Conservation (phyloP, 2,329 filamentous ascomycete species). For the Beauveria brongniartii region DNA sequence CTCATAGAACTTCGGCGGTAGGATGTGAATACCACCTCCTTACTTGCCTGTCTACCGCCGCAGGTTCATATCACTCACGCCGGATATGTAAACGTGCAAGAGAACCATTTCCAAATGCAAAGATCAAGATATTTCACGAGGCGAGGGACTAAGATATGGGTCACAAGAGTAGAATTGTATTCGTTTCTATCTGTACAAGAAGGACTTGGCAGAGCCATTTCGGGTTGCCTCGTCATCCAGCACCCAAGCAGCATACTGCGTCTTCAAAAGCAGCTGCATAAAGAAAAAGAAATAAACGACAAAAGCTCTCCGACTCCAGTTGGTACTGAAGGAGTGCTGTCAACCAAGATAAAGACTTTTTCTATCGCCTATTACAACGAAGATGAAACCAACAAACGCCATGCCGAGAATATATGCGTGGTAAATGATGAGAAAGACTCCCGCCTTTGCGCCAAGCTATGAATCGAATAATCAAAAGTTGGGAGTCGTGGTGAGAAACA, state of each 20-base stretch:
- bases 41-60: background rate
- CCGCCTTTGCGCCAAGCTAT: conserved; percentile 10
- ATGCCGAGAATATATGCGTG: conserved; percentile 8
- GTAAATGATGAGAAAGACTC: background rate
- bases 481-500: conserved; percentile 5
- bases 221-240: conserved; percentile 4
- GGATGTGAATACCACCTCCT: background rate
- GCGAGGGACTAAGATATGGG: background rate
- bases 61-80: background rate
- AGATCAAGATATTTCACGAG: background rate
- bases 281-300: background rate
- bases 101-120: background rate
- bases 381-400: conserved; percentile 8
- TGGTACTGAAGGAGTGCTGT: background rate
- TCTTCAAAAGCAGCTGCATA: background rate
- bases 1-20: background rate
- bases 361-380: conserved; percentile 11
- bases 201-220: conserved; percentile 5
- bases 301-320: conserved; percentile 9
- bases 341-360: conserved; percentile 7
- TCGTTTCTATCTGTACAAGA: conserved; percentile 1
- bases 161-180: background rate
- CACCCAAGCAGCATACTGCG: background rate
- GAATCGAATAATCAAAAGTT: conserved; percentile 10
- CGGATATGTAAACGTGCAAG: too few species aligned